phyloP scores from a whole-genome alignment of 164 flowering plant species.

The Kalanchoe fedtschenkoi region DNA sequence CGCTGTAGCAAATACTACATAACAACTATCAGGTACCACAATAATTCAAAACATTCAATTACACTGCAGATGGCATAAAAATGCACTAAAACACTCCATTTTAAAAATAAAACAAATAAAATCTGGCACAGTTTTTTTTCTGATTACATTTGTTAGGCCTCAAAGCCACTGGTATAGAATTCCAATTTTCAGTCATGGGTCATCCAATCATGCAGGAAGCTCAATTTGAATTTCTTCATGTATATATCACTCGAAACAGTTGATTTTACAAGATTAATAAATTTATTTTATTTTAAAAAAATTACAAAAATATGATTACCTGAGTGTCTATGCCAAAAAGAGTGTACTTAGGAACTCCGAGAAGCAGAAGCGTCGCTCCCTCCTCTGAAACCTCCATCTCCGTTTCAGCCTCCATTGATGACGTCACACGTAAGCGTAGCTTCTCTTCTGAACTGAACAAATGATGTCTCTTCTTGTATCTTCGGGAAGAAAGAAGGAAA shows the following conservation, averaged over 20 bases:
- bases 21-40: too few relatives aligned
- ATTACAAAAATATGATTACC: slow-evolving; percentile 21
- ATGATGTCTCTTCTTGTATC: neutral
- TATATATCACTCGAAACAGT: neutral
- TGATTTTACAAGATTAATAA: slow-evolving; percentile 5
- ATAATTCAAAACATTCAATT: too few relatives aligned
- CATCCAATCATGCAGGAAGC: too few relatives aligned
- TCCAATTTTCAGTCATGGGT: too few relatives aligned
- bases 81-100: too few relatives aligned
- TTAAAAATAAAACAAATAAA: too few relatives aligned
- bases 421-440: neutral
- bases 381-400: slow-evolving; percentile 52
- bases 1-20: neutral
- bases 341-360: slow-evolving; percentile 78
- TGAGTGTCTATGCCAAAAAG: slow-evolving; percentile 83
- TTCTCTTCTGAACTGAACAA: too few relatives aligned
- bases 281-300: neutral
- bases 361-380: slow-evolving; percentile 68
- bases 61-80: too few relatives aligned
- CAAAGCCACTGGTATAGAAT: too few relatives aligned
- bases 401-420: slow-evolving; percentile 42
- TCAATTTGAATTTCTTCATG: neutral
- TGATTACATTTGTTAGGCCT: too few relatives aligned
- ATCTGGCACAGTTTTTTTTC: too few relatives aligned
- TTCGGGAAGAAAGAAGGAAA: too few relatives aligned